Conservation (phyloP, 1,284 basidiomycete species). For the Apiotrichum siamense region DNA sequence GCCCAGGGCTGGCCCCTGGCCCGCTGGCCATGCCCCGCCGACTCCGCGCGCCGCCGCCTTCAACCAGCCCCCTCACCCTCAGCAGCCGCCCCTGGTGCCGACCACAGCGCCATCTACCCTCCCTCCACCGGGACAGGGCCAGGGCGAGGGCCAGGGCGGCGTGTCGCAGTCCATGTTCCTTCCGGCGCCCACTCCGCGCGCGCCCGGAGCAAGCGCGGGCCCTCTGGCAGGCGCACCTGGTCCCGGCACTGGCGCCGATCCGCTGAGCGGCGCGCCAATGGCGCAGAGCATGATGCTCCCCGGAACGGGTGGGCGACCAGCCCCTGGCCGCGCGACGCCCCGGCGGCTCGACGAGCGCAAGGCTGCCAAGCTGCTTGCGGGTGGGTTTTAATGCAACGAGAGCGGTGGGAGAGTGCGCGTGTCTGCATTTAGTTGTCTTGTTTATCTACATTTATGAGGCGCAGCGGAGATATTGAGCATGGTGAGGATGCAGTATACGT, state of each 20-base stretch:
- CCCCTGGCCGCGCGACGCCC: slow-evolving; percentile 19
- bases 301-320: slow-evolving; percentile 17
- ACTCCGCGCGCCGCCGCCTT: no score
- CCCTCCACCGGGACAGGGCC: background rate
- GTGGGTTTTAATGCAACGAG: slow-evolving; percentile 31
- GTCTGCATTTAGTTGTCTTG: background rate
- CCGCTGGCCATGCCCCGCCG: no score
- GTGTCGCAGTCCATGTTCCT: slow-evolving; percentile 39
- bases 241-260: background rate
- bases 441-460: no score
- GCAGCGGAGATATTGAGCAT: background rate
- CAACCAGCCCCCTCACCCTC: no score
- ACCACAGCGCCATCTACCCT: no score
- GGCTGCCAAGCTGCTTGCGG: slow-evolving; percentile 43
- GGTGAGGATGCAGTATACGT: no score
- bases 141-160: slow-evolving; percentile 11
- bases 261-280: slow-evolving; percentile 19
- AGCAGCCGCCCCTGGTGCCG: no score
- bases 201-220: background rate
- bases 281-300: slow-evolving; percentile 43
- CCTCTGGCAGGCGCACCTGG: background rate
- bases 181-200: slow-evolving; percentile 18
- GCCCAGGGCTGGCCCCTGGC: no score
- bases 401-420: background rate
- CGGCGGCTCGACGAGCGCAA: slow-evolving; percentile 40